Evolutionary conservation across 371 early-diverging fungal genomes (phyloP), one percentile per base, ranked within the genome.

Genomic region (Phascolomyces articulosus): DNA sequence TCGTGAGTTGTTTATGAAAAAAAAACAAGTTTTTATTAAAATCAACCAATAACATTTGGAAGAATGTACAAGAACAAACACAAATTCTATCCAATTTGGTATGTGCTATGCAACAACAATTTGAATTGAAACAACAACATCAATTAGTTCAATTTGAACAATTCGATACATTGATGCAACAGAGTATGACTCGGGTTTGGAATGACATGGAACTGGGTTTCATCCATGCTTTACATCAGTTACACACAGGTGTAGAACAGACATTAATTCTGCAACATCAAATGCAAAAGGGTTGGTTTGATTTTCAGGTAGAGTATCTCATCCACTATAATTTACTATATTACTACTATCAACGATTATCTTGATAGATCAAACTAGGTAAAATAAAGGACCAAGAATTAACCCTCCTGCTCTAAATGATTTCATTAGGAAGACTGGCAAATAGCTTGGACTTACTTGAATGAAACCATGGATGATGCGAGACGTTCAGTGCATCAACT

Each of bases 61-160:
- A 59, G 60, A 41, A 40, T 26, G 40, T 59, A n/a, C 60, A 59
- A 28, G 60, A 47, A 47, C 40, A 59, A 20, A 27, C 60, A 15
- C 38, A 59, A 51, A 24, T 7, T 4, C 23, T 51, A 11, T 51
- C 51, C 9, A 51, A n/a, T n/a, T n/a, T 51, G 20, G 51, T 51
- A 1, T 23, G 24, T 51, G 21, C 24, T 23, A 51, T 51, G 51
- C 24, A 51, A 24, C 21, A 51, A 24, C 51, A 0, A 15, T n/a
- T 51, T 4, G 51, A 51, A 15, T 51, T 51, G 23, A 51, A 51
- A 23, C 51, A 51, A 51, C 20, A n/a, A 7, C 51, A 51, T 7
- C 51, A 51, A 24, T 23, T 51, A 23, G 51, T 23, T 23, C 26
- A 51, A 10, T 51, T 51, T 51, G 51, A 51, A 15, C 51, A 51